Evolutionary conservation across 805 yeast species (phyloP), one percentile per base, ranked within the genome.

Genomic region (Saccharomyces kudriavzevii): DNA sequence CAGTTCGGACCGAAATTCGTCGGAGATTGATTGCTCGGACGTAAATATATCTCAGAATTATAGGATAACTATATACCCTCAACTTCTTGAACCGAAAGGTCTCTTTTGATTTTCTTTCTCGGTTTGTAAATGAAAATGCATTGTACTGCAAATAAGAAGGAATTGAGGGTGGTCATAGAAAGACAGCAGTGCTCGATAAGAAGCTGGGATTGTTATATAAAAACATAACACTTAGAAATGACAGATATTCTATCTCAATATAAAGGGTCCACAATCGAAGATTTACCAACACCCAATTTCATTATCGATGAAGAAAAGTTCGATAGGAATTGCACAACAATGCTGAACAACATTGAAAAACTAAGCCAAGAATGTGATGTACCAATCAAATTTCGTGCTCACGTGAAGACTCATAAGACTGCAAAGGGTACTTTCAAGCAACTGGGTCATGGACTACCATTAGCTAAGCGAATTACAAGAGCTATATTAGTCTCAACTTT

Each of bases 361-460:
- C 60, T 82, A 27, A 48, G 52, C 11, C 64, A 62, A 2, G 73
- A 74, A 5, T 50, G 55, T n/a, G 57, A 49, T 3, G 43, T 43
- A 5, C 49, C 50, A 10, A 48, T 64, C 5, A 71, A 67, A 20
- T 85, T 86, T 64, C 73, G 95, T 55, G 84, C 87, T 3, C 90
- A 86, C 64, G 81, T 87, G 24, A 87, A 87, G 67, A 87, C 94
- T 0, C 90, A 85, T 65, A 87, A 87, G 65, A 77, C 87, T 1
- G 58, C 73, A 9, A 85, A 83, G 58, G 90, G 87, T 5, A 71
- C 82, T 2, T 60, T 66, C 24, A 65, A 78, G 45, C 87, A 84
- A 68, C 64, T 84, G 63, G 84, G 80, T 1, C 61, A 73, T 49
- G 77, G 76, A 4, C 51, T 57, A 28, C 61, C 65, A 11, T 49